A percentile compares a stretch with the other conserved stretches of the same genome.
These are phyloP conservation scores for Picochlorum sp. DNA, from an alignment of 139 green algal species.

Conservation along the genomic window DNA sequence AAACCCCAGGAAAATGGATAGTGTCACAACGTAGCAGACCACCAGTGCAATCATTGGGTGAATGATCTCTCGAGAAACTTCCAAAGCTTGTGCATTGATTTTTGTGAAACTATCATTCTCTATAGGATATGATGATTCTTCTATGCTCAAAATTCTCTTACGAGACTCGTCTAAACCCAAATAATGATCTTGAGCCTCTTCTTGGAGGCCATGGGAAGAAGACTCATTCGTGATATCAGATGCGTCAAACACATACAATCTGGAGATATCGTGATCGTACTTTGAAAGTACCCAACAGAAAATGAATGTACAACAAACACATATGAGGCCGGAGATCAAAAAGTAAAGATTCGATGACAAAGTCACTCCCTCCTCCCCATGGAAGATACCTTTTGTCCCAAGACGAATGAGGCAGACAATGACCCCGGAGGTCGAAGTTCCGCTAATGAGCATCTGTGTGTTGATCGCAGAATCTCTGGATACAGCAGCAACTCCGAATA, in stretches of 20 bases:
- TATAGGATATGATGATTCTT: too few relatives aligned
- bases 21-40: constrained; percentile 49
- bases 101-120: too few relatives aligned
- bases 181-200: too few relatives aligned
- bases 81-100: not conserved
- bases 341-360: constrained; percentile 54
- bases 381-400: constrained; percentile 54
- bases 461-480: constrained; percentile 34
- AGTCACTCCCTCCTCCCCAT: constrained; percentile 33
- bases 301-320: constrained; percentile 30
- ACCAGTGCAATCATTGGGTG: not conserved
- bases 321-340: constrained; percentile 24
- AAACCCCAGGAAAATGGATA: constrained; percentile 88
- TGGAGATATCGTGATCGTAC: not conserved
- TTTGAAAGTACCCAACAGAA: constrained; percentile 17
- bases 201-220: too few relatives aligned
- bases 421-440: constrained; percentile 62
- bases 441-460: constrained; percentile 64
- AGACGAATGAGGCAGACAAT: constrained; percentile 58
- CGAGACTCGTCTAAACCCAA: too few relatives aligned
- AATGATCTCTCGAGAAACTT: not conserved
- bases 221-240: not conserved
- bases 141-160: too few relatives aligned
- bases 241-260: not conserved
- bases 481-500: constrained; percentile 55